These are phyloP conservation scores for Waltergamsia citrina DNA, from an alignment of 2,329 filamentous ascomycete genomes.

Conservation along the genomic window DNA sequence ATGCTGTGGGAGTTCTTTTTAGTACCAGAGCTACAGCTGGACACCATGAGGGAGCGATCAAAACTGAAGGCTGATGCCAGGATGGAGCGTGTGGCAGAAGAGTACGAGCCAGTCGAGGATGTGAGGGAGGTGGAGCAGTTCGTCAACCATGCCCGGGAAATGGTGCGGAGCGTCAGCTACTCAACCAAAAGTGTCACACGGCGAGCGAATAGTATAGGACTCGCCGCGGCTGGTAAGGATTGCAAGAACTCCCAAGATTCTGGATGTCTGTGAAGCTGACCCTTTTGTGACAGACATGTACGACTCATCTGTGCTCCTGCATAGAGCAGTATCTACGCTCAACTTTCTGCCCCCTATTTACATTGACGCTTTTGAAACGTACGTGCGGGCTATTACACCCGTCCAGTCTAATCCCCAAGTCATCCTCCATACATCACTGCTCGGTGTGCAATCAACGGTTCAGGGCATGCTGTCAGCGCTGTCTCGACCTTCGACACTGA, in stretches of 20 bases:
- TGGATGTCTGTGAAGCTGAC: background rate
- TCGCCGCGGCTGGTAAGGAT: constrained; percentile 48
- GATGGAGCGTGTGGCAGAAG: constrained; percentile 77
- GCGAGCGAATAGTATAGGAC: constrained; percentile 63
- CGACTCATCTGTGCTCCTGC: constrained; percentile 51
- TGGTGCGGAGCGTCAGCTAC: constrained; percentile 75
- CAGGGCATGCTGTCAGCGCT: constrained; percentile 73
- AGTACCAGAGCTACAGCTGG: constrained; percentile 83
- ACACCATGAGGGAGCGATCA: constrained; percentile 84
- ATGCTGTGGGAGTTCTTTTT: constrained; percentile 98
- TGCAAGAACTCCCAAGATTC: background rate
- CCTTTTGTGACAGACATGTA: constrained; percentile 46
- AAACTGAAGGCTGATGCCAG: constrained; percentile 77
- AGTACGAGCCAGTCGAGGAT: constrained; percentile 76
- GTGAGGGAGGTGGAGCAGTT: constrained; percentile 88
- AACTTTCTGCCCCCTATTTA: constrained; percentile 62
- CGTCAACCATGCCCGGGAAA: constrained; percentile 81
- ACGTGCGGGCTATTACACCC: constrained; percentile 54
- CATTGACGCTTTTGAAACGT: constrained; percentile 61
- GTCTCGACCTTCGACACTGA: constrained; percentile 67
- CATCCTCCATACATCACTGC: constrained; percentile 64
- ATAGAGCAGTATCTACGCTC: constrained; percentile 42
- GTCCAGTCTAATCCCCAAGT: constrained; percentile 65
- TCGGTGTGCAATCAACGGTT: constrained; percentile 76
- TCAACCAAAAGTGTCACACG: constrained; percentile 76